Evolutionary conservation across 83 land plant species (phyloP).

Genomic region (Picea mariana): DNA sequence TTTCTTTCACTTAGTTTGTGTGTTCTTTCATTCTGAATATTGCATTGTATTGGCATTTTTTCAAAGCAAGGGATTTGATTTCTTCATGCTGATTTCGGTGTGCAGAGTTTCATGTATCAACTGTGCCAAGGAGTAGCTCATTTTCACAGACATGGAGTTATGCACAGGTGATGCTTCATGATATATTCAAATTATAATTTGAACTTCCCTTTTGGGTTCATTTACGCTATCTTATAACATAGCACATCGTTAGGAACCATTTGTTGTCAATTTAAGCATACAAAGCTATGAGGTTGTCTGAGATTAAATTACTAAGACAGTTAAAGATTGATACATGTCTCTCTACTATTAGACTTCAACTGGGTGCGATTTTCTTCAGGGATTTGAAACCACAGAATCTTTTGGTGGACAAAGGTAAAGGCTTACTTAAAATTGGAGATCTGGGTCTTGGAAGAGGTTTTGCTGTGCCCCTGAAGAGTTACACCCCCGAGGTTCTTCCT

Average conservation of each 20-base stretch:
- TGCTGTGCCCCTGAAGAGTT: too few species aligned
- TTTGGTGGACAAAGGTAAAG: too few species aligned
- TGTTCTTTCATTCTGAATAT: not conserved
- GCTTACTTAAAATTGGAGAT: too few species aligned
- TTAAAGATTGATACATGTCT: not conserved
- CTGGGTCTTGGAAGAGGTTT: too few species aligned
- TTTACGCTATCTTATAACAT: not conserved
- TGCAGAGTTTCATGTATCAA: slow-evolving; percentile 90
- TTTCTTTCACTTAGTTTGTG: not conserved
- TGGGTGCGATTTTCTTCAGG: too few species aligned
- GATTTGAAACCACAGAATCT: too few species aligned
- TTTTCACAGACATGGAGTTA: slow-evolving; percentile 89
- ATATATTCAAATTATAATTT: slow-evolving; percentile 1
- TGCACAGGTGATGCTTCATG: slow-evolving; percentile 69
- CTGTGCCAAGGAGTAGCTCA: slow-evolving; percentile 91
- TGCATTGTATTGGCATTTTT: not conserved
- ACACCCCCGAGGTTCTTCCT: too few species aligned
- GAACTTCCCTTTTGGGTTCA: not conserved
- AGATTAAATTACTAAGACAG: not conserved
- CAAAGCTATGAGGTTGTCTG: not conserved
- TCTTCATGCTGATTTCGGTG: not conserved
- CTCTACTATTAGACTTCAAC: not conserved
- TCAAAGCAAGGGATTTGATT: not conserved
- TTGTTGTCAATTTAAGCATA: not conserved
- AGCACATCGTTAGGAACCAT: not conserved